phyloP scores from a whole-genome alignment of 1,139 yeast genomes.

The Magnusiomyces tetraspermus region DNA sequence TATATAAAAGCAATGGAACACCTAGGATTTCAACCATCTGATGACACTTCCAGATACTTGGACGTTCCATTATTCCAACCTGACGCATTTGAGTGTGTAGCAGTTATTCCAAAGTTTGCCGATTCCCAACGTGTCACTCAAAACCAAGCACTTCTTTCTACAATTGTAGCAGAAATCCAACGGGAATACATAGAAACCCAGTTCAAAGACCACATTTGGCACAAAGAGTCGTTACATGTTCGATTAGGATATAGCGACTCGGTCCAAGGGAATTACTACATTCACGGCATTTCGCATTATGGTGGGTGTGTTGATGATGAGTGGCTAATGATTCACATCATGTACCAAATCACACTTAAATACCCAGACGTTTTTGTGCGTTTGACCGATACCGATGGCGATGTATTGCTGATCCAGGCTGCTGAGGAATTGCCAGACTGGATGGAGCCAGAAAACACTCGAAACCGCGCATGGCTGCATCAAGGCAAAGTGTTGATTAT shows the following conservation, averaged over 20 bases:
- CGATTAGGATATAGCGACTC: conserved; percentile 4
- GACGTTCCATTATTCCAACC: conserved; percentile 8
- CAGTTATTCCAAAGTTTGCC: conserved; percentile 4
- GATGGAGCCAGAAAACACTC: conserved; percentile 7
- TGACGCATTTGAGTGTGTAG: conserved; percentile 8
- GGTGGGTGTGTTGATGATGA: conserved; percentile 9
- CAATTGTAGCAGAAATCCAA: no score
- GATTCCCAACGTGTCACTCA: no score
- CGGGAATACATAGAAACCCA: no score
- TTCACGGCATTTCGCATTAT: conserved; percentile 12
- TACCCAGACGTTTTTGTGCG: conserved; percentile 7
- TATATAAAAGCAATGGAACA: not conserved
- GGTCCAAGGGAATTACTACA: not conserved
- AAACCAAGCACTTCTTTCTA: no score
- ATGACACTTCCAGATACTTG: not conserved
- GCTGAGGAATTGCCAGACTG: conserved; percentile 2
- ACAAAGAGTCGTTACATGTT: not conserved
- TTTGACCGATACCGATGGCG: conserved; percentile 11
- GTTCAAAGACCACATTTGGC: conserved; percentile 9
- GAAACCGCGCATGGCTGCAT: conserved; percentile 11
- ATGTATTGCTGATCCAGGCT: conserved; percentile 7
- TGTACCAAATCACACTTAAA: not conserved
- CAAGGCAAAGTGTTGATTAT: conserved; percentile 5
- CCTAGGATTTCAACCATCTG: not conserved
- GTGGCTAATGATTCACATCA: conserved; percentile 1